Evolutionary conservation across 2,329 filamentous ascomycete genomes (phyloP).

Genomic region (Fusarium protoensiforme): DNA sequence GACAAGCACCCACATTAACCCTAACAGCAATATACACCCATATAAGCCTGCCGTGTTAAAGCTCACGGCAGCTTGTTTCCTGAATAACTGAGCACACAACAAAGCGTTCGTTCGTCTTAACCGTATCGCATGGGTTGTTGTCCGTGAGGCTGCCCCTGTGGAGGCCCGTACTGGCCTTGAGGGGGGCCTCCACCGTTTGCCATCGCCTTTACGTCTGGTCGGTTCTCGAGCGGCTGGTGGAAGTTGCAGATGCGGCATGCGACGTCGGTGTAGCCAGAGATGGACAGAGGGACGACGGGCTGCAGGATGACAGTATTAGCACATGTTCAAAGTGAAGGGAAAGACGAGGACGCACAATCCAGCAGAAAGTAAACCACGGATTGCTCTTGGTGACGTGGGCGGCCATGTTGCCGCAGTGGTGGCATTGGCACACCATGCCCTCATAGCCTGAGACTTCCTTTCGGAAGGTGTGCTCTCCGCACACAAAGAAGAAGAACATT

Average conservation of each 20-base stretch:
- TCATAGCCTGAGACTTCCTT: slow-evolving; percentile 71
- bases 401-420: slow-evolving; percentile 74
- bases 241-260: slow-evolving; percentile 82
- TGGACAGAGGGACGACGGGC: slow-evolving; percentile 78
- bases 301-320: slow-evolving; percentile 45
- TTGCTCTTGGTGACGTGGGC: slow-evolving; percentile 71
- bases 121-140: slow-evolving; percentile 46
- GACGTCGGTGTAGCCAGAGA: slow-evolving; percentile 75
- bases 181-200: slow-evolving; percentile 53
- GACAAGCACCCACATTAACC: neutral
- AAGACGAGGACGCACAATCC: slow-evolving; percentile 63
- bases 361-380: slow-evolving; percentile 85
- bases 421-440: slow-evolving; percentile 70
- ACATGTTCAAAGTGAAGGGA: neutral
- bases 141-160: slow-evolving; percentile 47
- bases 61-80: neutral
- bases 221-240: slow-evolving; percentile 71
- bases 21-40: neutral
- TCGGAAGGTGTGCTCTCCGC: slow-evolving; percentile 70
- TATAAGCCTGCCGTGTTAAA: neutral
- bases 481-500: slow-evolving; percentile 73
- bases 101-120: slow-evolving; percentile 9
- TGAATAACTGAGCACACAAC: neutral
- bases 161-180: slow-evolving; percentile 45
- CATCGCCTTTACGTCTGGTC: slow-evolving; percentile 67